Conservation (phyloP, 2,329 filamentous ascomycete genomes). For the Cercospora sojina region DNA sequence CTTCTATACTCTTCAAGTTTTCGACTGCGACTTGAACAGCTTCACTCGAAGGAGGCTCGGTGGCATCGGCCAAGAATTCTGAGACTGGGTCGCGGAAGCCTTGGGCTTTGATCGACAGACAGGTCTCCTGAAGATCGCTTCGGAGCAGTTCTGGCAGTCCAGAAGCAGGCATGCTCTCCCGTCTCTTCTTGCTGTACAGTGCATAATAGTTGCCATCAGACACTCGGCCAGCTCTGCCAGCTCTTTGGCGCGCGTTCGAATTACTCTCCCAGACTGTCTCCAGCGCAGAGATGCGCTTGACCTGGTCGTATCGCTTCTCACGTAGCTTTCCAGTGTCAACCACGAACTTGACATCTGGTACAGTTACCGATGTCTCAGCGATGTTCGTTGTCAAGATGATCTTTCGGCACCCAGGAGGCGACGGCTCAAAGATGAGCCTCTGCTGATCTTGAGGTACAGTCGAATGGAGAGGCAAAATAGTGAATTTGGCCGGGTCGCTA, state of each 20-base stretch:
- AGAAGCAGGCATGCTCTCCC: constrained; percentile 37
- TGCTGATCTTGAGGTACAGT: constrained; percentile 45
- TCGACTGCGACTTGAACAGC: constrained; percentile 43
- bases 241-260: constrained; percentile 50
- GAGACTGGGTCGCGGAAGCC: constrained; percentile 42
- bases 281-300: constrained; percentile 41
- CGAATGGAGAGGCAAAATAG: constrained; percentile 51
- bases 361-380: constrained; percentile 53
- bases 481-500: constrained; percentile 41
- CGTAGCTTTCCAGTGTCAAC: constrained; percentile 50
- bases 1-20: constrained; percentile 44
- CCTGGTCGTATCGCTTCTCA: constrained; percentile 43
- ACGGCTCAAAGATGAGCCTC: constrained; percentile 42
- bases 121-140: constrained; percentile 47
- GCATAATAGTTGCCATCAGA: constrained; percentile 52
- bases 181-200: constrained; percentile 44
- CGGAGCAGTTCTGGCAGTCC: constrained; percentile 46
- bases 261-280: constrained; percentile 49
- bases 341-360: constrained; percentile 53
- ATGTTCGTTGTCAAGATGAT: constrained; percentile 54
- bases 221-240: constrained; percentile 53
- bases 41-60: constrained; percentile 46
- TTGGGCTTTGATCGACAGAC: constrained; percentile 46
- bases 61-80: constrained; percentile 45
- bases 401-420: constrained; percentile 46